Conservation (phyloP, 345 rosid species). For the Microcos paniculata region DNA sequence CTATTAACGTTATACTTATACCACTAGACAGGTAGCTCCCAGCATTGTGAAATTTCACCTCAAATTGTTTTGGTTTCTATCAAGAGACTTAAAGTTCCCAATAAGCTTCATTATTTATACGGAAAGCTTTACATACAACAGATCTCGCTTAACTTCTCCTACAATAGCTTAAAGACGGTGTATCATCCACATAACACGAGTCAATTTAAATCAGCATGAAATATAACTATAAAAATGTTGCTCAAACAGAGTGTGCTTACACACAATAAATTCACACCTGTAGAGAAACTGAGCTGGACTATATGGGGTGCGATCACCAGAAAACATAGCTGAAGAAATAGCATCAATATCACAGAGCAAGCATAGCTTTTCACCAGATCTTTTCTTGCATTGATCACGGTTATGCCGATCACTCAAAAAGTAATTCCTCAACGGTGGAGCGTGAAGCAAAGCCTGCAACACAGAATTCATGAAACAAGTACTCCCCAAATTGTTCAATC, state of each 20-base stretch:
- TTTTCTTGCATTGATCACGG: constrained; percentile 52
- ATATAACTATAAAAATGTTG: background rate
- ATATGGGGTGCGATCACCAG: constrained; percentile 70
- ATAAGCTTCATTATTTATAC: background rate
- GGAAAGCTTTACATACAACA: background rate
- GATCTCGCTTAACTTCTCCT: background rate
- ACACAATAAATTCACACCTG: constrained; percentile 47
- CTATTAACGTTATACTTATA: background rate
- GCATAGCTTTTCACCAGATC: constrained; percentile 46
- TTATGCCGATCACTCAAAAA: constrained; percentile 74
- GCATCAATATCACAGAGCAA: constrained; percentile 73
- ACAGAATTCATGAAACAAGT: constrained; percentile 95
- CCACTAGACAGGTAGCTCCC: background rate
- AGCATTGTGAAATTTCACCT: background rate
- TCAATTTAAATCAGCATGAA: background rate
- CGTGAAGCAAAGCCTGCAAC: constrained; percentile 84
- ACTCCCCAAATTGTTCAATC: constrained; percentile 82
- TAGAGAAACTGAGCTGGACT: constrained; percentile 89
- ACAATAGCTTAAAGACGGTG: background rate
- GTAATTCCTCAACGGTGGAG: constrained; percentile 78
- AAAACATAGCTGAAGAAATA: constrained; percentile 71
- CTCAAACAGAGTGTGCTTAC: background rate
- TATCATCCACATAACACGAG: background rate
- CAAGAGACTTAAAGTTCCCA: background rate
- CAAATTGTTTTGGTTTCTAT: background rate